These are phyloP conservation scores for Vararia minispora DNA, from an alignment of 768 basidiomycete genomes.

Conservation along the genomic window DNA sequence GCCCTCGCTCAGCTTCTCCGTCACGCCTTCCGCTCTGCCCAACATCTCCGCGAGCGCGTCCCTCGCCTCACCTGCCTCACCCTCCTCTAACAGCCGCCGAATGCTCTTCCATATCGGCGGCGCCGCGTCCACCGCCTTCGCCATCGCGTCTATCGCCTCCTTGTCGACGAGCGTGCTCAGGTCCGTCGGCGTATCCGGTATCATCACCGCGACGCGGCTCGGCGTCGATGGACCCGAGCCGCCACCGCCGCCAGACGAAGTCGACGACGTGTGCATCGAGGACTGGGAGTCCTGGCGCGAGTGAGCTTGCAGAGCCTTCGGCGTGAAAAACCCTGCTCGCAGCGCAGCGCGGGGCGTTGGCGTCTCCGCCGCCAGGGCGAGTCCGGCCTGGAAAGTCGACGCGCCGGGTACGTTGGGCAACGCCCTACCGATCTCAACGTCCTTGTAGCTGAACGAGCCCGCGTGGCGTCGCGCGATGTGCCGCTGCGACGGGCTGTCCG, in stretches of 20 bases:
- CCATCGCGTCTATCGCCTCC: conserved; percentile 71
- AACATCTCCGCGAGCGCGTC: conserved; percentile 43
- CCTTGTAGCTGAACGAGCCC: conserved; percentile 91
- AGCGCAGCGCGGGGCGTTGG: conserved; percentile 18
- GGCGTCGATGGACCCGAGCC: conserved; percentile 30
- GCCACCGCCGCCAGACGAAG: conserved; percentile 24
- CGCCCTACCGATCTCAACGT: conserved; percentile 80
- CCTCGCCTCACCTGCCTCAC: conserved; percentile 29
- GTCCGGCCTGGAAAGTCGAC: conserved; percentile 34
- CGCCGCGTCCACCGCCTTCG: conserved; percentile 67
- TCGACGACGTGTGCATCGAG: conserved; percentile 29
- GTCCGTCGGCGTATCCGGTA: conserved; percentile 40
- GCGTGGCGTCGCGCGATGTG: conserved; percentile 72
- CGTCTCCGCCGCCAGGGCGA: conserved; percentile 20
- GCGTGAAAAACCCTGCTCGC: conserved; percentile 13
- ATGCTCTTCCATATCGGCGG: conserved; percentile 77
- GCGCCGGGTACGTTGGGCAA: conserved; percentile 52
- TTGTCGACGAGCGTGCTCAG: conserved; percentile 64
- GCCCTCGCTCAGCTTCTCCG: conserved; percentile 47
- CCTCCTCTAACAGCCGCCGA: conserved; percentile 49
- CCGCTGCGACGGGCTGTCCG: no score
- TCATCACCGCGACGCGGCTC: conserved; percentile 26
- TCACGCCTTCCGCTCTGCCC: conserved; percentile 50
- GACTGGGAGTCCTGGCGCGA: conserved; percentile 34
- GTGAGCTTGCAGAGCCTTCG: conserved; percentile 18